A percentile compares a stretch with the other conserved stretches of the same genome.
phyloP scores from a whole-genome alignment of 495 filamentous ascomycete species.

The Astrothelium macrocarpum region DNA sequence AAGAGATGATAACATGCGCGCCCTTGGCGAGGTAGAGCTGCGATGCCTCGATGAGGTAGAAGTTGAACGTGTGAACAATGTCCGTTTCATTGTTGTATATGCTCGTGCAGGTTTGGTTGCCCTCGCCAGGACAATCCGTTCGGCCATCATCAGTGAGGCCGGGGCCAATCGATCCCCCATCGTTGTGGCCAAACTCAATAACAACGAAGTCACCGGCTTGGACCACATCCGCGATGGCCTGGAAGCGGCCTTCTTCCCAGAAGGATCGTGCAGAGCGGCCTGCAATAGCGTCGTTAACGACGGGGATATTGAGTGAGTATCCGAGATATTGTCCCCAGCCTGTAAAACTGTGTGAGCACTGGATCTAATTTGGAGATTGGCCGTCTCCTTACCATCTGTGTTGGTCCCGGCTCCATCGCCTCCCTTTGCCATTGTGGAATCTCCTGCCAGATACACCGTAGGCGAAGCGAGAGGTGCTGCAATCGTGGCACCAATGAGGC shows the following conservation, averaged over 20 bases:
- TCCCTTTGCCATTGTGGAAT: constrained; percentile 25
- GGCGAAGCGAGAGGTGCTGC: neutral
- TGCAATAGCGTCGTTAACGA: constrained; percentile 50
- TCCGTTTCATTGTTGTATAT: constrained; percentile 42
- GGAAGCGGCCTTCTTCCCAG: constrained; percentile 51
- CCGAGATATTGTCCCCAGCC: constrained; percentile 54
- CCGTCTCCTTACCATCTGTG: constrained; percentile 18
- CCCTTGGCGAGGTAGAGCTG: constrained; percentile 46
- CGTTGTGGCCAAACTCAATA: constrained; percentile 59
- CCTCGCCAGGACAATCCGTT: constrained; percentile 47
- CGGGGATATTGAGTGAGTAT: constrained; percentile 36
- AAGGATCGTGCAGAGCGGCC: constrained; percentile 53
- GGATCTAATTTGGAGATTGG: neutral
- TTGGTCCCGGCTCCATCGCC: constrained; percentile 3
- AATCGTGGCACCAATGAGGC: neutral
- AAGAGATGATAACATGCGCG: constrained; percentile 51
- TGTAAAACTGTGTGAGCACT: constrained; percentile 14
- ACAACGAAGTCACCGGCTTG: constrained; percentile 47
- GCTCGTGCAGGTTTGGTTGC: constrained; percentile 45
- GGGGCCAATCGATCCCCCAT: constrained; percentile 47
- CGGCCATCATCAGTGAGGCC: constrained; percentile 48
- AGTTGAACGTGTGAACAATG: constrained; percentile 48
- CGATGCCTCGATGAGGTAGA: constrained; percentile 48
- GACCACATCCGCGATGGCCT: constrained; percentile 40
- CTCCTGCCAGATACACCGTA: constrained; percentile 25